A percentile compares a stretch with the other conserved stretches of the same genome.
These are phyloP conservation scores for Colletotrichum orchidophilum DNA, from an alignment of 2,329 filamentous ascomycete genomes.

Conservation along the genomic window DNA sequence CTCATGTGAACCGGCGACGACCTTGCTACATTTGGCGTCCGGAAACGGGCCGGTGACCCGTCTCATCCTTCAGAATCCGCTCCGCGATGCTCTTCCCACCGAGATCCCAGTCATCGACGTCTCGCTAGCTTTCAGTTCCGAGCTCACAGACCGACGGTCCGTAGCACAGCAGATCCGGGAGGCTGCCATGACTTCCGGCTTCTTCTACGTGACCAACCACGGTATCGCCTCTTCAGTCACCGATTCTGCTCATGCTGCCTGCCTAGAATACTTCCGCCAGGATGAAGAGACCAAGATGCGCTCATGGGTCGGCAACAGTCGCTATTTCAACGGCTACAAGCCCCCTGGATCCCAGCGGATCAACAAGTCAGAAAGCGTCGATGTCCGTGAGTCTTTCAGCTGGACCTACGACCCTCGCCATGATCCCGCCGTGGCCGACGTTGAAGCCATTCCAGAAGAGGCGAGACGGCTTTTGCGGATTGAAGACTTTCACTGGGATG, in stretches of 20 bases:
- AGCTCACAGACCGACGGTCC: conserved; percentile 45
- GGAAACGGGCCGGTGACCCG: conserved; percentile 49
- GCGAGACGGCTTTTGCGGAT: conserved; percentile 52
- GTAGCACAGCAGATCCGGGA: conserved; percentile 53
- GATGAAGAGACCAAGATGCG: conserved; percentile 52
- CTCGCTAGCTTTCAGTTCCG: conserved; percentile 48
- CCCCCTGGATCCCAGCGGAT: conserved; percentile 53
- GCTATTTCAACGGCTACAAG: conserved; percentile 59
- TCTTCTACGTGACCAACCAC: conserved; percentile 65
- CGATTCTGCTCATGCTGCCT: conserved; percentile 43
- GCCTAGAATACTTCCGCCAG: conserved; percentile 59
- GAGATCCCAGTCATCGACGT: conserved; percentile 67
- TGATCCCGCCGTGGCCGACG: conserved; percentile 55
- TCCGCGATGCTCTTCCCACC: conserved; percentile 46
- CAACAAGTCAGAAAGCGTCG: conserved; percentile 59
- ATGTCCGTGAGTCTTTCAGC: conserved; percentile 60
- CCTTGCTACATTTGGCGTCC: conserved; percentile 46
- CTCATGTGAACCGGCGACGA: conserved; percentile 32
- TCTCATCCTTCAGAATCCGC: conserved; percentile 45
- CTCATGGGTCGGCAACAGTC: conserved; percentile 46
- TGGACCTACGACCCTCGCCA: conserved; percentile 62
- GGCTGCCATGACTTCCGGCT: conserved; percentile 61
- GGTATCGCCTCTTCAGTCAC: conserved; percentile 49
- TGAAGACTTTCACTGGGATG: conserved; percentile 63
- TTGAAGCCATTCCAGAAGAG: conserved; percentile 53